Base-by-base conservation (phyloP, 2,329 filamentous ascomycete species). In the Coniochaeta hoffmannii region DNA sequence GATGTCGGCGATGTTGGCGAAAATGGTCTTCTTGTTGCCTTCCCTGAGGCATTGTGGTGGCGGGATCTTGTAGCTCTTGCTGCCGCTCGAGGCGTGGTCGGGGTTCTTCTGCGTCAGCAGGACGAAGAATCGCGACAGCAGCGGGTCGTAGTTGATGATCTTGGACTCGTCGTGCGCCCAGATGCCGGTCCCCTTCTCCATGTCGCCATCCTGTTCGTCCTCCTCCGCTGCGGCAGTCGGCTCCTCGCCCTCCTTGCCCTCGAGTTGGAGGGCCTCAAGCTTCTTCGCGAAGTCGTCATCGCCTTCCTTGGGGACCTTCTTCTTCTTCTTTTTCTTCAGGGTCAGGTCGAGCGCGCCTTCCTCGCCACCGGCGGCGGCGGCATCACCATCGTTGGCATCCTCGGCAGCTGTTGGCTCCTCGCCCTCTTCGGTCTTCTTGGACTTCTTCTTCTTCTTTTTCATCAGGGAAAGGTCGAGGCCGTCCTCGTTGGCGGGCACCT, bases 21-120 rank as follows among this genome's bases (percentile, higher is more conserved):
- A 99, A 69, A 99, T 96, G 60, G 94, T 99, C 87, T 96, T 96
- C 85, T 96, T 95, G 86, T 99, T 99, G 72, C 94, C 94, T 91
- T 99, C 94, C 77, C 94, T 92, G 69, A 97, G 85, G 77, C 94
- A 97, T 79, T 99, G 94, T 53, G 94, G 94, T 54, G 94, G 94
- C 53, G 94, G 94, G 65, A 99, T 99, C 85, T 97, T 97, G 85
- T 97, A 99, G 74, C 89, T 95, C 81, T 91, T 94, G 68, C 86
- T 85, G 63, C 90, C 90, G 71, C 86, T 89, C 60, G 89, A 88
- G 61, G 93, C 87, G 68, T 97, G 88, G 71, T 99, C 94, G 65
- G 94, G 94, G 79, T 99, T 96, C 80, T 95, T 92, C 75, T 93
- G 89, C 73, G 94, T 86, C 61, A 99, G 85, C 63, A 96, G 88